Conservation (phyloP, 306 rosid genomes). For the Casuarina glauca region DNA sequence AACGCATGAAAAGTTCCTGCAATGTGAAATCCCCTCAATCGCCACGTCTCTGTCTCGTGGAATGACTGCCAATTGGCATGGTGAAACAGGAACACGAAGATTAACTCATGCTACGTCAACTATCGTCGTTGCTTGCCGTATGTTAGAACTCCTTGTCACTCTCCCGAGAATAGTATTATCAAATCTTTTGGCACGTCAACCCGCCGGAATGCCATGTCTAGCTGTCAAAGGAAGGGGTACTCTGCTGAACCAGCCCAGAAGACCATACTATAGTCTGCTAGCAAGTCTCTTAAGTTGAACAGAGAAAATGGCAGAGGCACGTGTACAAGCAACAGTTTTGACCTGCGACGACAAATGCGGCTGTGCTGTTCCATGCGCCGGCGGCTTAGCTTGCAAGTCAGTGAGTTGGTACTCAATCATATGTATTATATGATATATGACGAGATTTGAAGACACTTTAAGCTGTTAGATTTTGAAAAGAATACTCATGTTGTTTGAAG, state of each 20-base stretch:
- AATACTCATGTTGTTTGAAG: too few relatives aligned
- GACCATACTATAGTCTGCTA: too few relatives aligned
- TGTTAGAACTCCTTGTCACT: too few relatives aligned
- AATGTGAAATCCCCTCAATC: not conserved
- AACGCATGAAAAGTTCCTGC: not conserved
- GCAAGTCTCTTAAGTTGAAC: too few relatives aligned
- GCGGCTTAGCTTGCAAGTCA: slow-evolving; percentile 22
- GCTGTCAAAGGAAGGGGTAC: not conserved
- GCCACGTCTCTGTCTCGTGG: not conserved
- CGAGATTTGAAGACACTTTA: too few relatives aligned
- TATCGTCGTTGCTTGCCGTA: not conserved
- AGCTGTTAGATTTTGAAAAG: not conserved
- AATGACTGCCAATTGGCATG: not conserved
- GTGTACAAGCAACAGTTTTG: not conserved
- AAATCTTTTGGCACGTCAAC: not conserved
- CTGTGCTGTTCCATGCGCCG: slow-evolving; percentile 33
- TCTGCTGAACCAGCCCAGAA: too few relatives aligned
- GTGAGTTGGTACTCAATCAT: not conserved
- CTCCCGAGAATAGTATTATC: not conserved
- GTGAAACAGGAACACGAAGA: not conserved
- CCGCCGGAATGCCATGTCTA: not conserved
- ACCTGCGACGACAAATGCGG: slow-evolving; percentile 30
- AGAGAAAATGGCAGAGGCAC: slow-evolving; percentile 10
- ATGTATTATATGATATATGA: too few relatives aligned
- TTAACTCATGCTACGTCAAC: not conserved